Conservation (phyloP, 2,329 filamentous ascomycete genomes). For the Cladobotryum protrusum region DNA sequence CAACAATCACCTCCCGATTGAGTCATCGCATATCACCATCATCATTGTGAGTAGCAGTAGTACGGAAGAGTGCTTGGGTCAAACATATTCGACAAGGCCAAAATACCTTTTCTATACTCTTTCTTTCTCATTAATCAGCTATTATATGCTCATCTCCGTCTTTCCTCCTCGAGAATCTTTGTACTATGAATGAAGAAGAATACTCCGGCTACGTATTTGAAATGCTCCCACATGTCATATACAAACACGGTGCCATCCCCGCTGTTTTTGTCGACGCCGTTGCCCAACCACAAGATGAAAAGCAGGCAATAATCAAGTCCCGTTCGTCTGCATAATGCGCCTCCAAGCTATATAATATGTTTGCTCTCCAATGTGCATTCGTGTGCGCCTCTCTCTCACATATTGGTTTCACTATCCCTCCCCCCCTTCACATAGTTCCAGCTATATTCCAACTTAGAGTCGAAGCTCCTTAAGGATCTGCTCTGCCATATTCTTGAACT, state of each 20-base stretch:
- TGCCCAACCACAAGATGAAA: neutral
- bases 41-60: too few relatives aligned
- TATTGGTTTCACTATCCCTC: too few relatives aligned
- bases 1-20: too few relatives aligned
- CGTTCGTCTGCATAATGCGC: neutral
- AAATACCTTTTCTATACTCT: neutral
- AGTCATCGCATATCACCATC: too few relatives aligned
- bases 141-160: neutral
- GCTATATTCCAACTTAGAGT: conserved; percentile 47
- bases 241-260: conserved; percentile 13
- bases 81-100: too few relatives aligned
- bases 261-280: conserved; percentile 6
- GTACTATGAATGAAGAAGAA: conserved; percentile 1
- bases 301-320: neutral
- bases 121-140: neutral
- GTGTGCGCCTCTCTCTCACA: too few relatives aligned
- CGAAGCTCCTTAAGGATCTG: conserved; percentile 83
- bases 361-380: too few relatives aligned
- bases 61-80: too few relatives aligned
- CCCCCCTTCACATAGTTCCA: too few relatives aligned
- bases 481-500: conserved; percentile 98
- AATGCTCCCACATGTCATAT: conserved; percentile 17
- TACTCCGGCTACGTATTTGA: conserved; percentile 12
- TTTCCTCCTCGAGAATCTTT: neutral
- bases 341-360: too few relatives aligned